Evolutionary conservation across 306 rosid species (phyloP), one percentile per base, ranked within the genome.

Genomic region (Begonia loranthoides): DNA sequence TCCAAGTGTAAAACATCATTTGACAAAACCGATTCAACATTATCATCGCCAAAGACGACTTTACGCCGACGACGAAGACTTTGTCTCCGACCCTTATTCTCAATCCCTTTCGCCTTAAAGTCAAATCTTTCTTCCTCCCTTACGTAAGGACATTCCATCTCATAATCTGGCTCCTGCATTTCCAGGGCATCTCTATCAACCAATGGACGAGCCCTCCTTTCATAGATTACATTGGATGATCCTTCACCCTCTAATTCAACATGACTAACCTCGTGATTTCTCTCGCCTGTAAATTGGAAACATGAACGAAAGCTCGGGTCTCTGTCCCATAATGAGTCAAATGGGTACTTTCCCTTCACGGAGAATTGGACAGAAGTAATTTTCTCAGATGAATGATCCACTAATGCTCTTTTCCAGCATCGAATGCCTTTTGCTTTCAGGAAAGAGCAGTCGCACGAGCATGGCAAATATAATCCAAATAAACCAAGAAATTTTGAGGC

Each of bases 401-500:
- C 65, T 1, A 72, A 48, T 36, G 53, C 60, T 59, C 57, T 72
- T 24, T 69, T 73, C 46, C 68, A 61, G 70, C 78, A 72, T 44
- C 45, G 38, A 60, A 47, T 54, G 15, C 59, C 56, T 34, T 50
- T 49, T 33, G 72, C 63, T 49, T 52, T 66, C 56, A 79, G 61
- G 24, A 72, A 72, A 15, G 44, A 53, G 14, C 78, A 73, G 45
- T 76, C 70, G 50, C 76, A 68, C 36, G 82, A 68, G 39, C 76
- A 62, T 4, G 79, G 79, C 49, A 77, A 51, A 44, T 58, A 56
- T 43, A 66, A 57, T 38, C 79, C 83, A 59, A 77, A 73, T 21
- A 77, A 41, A 41, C 56, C 69, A 17, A 77, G 60, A 45, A 73
- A 63, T 47, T 59, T 73, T 3, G 79, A 58, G n/a, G 78, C 54